Base-by-base conservation (phyloP, 2,329 filamentous ascomycete species). In the Apiospora malaysiana region DNA sequence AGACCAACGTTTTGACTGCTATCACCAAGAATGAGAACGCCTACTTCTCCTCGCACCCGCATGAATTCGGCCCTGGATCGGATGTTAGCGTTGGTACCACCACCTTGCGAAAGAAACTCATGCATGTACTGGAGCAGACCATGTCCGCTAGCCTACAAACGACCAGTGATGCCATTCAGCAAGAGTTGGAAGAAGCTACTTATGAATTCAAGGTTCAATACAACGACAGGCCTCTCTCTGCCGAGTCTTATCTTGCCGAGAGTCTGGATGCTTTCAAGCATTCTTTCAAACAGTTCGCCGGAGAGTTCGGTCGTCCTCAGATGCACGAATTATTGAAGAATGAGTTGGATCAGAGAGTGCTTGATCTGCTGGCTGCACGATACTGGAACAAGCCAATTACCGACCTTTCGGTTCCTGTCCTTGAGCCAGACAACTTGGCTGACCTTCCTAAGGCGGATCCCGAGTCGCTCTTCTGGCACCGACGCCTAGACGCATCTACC, bases 181-280 rank as follows among this genome's bases (percentile, higher is more conserved):
- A 97, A 79, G 96, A 99, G 81, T 89, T 99, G 0, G 95, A 98
- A 78, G 96, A 99, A 82, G 95, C 96, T 3, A 95, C 94, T 0
- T 99, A 99, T 79, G 95, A 99, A 82, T 99, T 97, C 87, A 99
- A 99, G 81, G 96, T 99, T 6, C 97, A 99, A 81, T 99, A 99
- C 83, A 99, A 99, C 78, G 96, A 99, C 80, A 91, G 96, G 8
- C 94, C 95, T 1, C 85, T 99, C 46, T 97, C 94, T 68, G 96
- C 96, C 1, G 96, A 99, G 80, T 97, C 95, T 4, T 99, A 99
- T 79, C 88, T 99, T 49, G 96, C 96, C 1, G 96, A 98, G 81
- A 97, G 93, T 75, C 85, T 99, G 4, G 96, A 99, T 81, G 91
- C 92, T 25, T 98, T 99, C 87, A 99, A 99, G 83, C 97, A 98